phyloP scores from a whole-genome alignment of 441 rosid genomes.

The Jatropha multifida region DNA sequence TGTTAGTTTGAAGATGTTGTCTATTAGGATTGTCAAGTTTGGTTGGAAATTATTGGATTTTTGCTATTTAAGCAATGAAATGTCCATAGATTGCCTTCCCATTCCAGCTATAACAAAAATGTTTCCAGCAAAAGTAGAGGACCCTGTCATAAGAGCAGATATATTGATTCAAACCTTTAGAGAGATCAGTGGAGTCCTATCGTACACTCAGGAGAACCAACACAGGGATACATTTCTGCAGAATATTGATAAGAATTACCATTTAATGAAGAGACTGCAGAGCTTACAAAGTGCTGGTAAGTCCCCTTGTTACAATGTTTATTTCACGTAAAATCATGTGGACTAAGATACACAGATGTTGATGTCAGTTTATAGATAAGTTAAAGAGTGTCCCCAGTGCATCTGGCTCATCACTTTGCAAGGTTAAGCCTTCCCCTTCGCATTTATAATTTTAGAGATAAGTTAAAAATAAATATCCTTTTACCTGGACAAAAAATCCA shows the following conservation, averaged over 20 bases:
- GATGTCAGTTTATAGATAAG: background rate
- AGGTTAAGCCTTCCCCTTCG: too few relatives aligned
- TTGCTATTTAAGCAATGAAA: slow-evolving; percentile 67
- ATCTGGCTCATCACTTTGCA: background rate
- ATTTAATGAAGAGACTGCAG: slow-evolving; percentile 55
- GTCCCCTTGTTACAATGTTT: slow-evolving; percentile 7
- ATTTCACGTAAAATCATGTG: background rate
- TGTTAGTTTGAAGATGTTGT: slow-evolving; percentile 71
- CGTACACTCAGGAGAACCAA: slow-evolving; percentile 51
- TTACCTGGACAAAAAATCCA: background rate
- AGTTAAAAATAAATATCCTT: background rate
- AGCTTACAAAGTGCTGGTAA: slow-evolving; percentile 67
- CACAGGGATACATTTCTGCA: slow-evolving; percentile 52
- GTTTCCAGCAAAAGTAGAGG: slow-evolving; percentile 86
- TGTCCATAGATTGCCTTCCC: slow-evolving; percentile 40
- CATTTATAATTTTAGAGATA: background rate
- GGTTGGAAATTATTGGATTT: slow-evolving; percentile 79
- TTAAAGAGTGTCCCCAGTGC: too few relatives aligned
- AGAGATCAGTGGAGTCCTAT: slow-evolving; percentile 67
- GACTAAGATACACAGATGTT: background rate
- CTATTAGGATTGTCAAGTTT: slow-evolving; percentile 59
- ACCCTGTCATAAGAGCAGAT: slow-evolving; percentile 84
- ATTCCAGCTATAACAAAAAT: slow-evolving; percentile 64
- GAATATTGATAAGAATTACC: slow-evolving; percentile 59
- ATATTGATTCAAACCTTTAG: slow-evolving; percentile 76